Evolutionary conservation across 1,284 basidiomycete genomes (phyloP).

Genomic region (Sporisorium scitamineum): DNA sequence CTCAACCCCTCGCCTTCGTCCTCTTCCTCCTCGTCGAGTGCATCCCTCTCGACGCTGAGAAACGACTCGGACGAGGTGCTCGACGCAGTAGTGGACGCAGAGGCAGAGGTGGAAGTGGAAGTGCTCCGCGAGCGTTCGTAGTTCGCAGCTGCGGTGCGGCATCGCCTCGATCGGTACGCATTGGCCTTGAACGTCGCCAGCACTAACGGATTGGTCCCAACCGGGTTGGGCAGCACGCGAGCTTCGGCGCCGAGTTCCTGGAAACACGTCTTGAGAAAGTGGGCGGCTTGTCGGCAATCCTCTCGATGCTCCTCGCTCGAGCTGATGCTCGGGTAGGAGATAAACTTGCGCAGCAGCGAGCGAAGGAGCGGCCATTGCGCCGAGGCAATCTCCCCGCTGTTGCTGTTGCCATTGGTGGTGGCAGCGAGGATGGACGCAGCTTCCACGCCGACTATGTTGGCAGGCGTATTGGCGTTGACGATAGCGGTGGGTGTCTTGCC

Average conservation of each 20-base stretch:
- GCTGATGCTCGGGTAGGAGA: slow-evolving; percentile 87
- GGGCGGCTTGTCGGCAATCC: slow-evolving; percentile 72
- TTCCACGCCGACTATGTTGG: slow-evolving; percentile 12
- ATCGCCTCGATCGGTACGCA: slow-evolving; percentile 22
- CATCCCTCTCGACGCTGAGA: slow-evolving; percentile 6
- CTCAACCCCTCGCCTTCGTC: slow-evolving; percentile 29
- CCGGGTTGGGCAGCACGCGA: slow-evolving; percentile 49
- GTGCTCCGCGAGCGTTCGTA: slow-evolving; percentile 22
- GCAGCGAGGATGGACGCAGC: slow-evolving; percentile 12
- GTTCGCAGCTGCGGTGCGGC: slow-evolving; percentile 16
- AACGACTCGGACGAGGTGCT: slow-evolving; percentile 23
- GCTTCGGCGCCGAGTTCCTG: slow-evolving; percentile 62
- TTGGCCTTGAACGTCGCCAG: slow-evolving; percentile 60
- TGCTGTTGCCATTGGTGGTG: not conserved
- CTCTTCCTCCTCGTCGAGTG: slow-evolving; percentile 6
- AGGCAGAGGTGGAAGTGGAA: slow-evolving; percentile 19
- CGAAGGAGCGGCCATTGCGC: slow-evolving; percentile 71
- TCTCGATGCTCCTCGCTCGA: slow-evolving; percentile 78
- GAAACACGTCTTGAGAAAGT: slow-evolving; percentile 60
- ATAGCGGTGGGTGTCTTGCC: slow-evolving; percentile 14
- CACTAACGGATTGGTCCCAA: slow-evolving; percentile 60
- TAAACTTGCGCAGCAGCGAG: slow-evolving; percentile 82
- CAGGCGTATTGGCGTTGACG: not conserved
- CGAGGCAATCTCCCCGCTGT: slow-evolving; percentile 1
- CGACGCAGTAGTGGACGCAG: slow-evolving; percentile 14